Evolutionary conservation across 768 basidiomycete genomes (phyloP).

Genomic region (Dictyophora rubrovolvata): DNA sequence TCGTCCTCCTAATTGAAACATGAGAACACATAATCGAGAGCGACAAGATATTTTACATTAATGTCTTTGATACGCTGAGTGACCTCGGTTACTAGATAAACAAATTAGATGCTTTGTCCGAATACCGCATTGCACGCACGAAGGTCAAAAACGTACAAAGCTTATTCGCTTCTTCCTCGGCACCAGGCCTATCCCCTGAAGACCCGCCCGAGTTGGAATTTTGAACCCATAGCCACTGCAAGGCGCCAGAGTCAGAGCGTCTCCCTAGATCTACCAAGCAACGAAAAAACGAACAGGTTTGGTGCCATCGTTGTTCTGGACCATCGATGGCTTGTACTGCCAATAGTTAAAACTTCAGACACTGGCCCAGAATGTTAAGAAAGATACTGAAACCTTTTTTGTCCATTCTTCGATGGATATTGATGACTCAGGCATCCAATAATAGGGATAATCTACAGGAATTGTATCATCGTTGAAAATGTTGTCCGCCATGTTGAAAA

Average conservation of each 20-base stretch:
- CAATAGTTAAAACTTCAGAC: constrained; percentile 2
- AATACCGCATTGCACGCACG: neutral
- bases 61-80: constrained; percentile 50
- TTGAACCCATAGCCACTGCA: constrained; percentile 64
- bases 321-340: constrained; percentile 69
- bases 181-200: constrained; percentile 17
- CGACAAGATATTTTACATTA: constrained; percentile 30
- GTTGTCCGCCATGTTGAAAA: neutral
- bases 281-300: constrained; percentile 45
- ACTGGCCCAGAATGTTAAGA: neutral
- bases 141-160: constrained; percentile 28
- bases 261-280: neutral
- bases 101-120: neutral
- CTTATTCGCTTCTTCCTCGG: constrained; percentile 35
- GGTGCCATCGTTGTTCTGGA: constrained; percentile 56
- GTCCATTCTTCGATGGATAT: constrained; percentile 42
- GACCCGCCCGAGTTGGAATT: neutral
- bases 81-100: constrained; percentile 40
- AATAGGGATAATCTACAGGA: constrained; percentile 36
- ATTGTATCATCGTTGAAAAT: constrained; percentile 28
- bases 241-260: neutral
- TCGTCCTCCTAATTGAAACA: constrained; percentile 39
- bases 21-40: neutral
- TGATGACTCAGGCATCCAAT: constrained; percentile 38
- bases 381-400: constrained; percentile 32